Conservation (phyloP, 2,329 filamentous ascomycete species). For the Fusarium humuli region DNA sequence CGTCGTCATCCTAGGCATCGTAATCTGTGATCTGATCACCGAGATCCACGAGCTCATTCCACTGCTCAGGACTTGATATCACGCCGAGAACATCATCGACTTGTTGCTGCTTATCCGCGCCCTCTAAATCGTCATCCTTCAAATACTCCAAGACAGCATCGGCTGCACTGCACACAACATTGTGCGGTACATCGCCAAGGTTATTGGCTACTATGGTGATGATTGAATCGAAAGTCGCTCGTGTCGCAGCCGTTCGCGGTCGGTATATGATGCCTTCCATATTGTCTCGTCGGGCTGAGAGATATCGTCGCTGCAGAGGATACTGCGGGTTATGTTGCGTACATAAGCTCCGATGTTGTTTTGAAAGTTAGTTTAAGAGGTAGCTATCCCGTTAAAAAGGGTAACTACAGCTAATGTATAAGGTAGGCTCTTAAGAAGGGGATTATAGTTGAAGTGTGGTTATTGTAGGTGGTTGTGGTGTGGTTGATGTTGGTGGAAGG, state of each 20-base stretch:
- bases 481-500: too few species aligned
- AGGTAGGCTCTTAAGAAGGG: too few species aligned
- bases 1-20: conserved; percentile 94
- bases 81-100: conserved; percentile 93
- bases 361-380: too few species aligned
- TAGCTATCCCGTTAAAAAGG: too few species aligned
- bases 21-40: conserved; percentile 99
- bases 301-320: neutral
- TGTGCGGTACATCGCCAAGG: conserved; percentile 91
- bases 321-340: neutral
- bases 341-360: too few species aligned
- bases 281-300: neutral
- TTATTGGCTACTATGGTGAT: conserved; percentile 88
- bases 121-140: conserved; percentile 95
- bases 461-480: too few species aligned
- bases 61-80: conserved; percentile 85
- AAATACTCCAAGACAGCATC: conserved; percentile 91
- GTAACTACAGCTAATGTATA: too few species aligned
- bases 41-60: conserved; percentile 95
- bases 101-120: conserved; percentile 98
- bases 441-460: too few species aligned
- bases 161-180: conserved; percentile 91
- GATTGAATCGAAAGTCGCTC: conserved; percentile 93
- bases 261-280: conserved; percentile 91
- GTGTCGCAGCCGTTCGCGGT: conserved; percentile 89